Evolutionary conservation across 202 grass and related monocot genomes (phyloP), one percentile per base, ranked within the genome.

Genomic region (Hordeum pubiflorum): DNA sequence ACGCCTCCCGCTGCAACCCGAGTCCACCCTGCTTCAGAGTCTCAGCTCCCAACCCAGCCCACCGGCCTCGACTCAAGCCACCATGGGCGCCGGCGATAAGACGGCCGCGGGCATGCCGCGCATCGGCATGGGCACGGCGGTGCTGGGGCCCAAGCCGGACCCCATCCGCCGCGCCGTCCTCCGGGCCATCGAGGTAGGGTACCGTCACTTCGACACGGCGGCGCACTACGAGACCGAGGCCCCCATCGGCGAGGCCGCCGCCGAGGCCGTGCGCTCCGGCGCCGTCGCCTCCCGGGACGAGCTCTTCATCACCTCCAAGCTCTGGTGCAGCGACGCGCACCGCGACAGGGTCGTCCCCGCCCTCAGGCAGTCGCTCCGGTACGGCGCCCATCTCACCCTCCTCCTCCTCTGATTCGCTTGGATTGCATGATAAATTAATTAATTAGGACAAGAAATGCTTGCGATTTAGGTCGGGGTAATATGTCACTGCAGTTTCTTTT

Each of bases 231-330:
- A 70, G 8, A 89, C 94, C 2, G 87, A 97, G 84, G 75, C 0
- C 72, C 81, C 94, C 63, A 84, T 93, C 48, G 91, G 94, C 31
- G 85, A 87, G 58, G 91, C 91, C 56, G 69, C 88, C 24, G 87
- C 76, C 50, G 88, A 84, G 15, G 94, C 94, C 69, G 64, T 93
- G 34, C 65, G 65, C 3, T 56, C 63, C 1, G 94, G 89, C 10
- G 17, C 40, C 37, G 10, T 97, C 80, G 68, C 44, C 33, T 89
- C 89, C 26, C 84, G 91, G 8, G 84, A 32, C 14, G 89, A 93
- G 15, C 80, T 93, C 79, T 97, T 93, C 85, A 37, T 97, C 89
- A 91, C 94, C 12, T 93, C 94, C 82, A 97, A 97, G 89, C 76
- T 97, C n/a, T 97, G 94, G 89, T 79, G 89, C 72, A 83, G 82